Percentiles rank a stretch among this genome's conserved stretches.
Evolutionary conservation across 169 alveolate species (phyloP).

Genomic region (Amoebophrya sp.): DNA sequence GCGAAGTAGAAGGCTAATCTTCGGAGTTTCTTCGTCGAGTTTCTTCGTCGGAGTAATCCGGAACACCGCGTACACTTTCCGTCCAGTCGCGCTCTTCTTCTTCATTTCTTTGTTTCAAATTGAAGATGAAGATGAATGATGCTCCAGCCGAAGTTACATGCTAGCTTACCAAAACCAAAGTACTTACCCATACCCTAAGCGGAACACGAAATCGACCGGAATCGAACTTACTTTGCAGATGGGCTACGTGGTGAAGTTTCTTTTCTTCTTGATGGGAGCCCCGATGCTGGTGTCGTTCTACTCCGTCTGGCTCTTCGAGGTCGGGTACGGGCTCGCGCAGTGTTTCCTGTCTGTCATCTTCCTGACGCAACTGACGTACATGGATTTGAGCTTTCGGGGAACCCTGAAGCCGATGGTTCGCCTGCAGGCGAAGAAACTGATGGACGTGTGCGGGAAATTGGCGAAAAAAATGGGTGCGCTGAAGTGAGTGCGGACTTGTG

Average conservation of each 20-base stretch:
- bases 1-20: too few species aligned
- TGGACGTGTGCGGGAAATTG: neutral
- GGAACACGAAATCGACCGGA: too few species aligned
- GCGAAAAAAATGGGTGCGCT: too few species aligned
- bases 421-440: neutral
- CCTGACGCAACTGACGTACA: neutral
- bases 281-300: neutral
- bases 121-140: too few species aligned
- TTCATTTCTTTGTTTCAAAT: too few species aligned
- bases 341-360: neutral
- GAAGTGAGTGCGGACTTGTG: too few species aligned
- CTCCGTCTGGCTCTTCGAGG: neutral
- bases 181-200: too few species aligned
- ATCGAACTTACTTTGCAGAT: too few species aligned
- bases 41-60: neutral
- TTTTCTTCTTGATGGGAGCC: neutral
- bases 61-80: neutral
- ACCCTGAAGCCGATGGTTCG: neutral
- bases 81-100: neutral
- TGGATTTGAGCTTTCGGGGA: neutral
- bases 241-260: conserved; percentile 3
- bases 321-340: neutral
- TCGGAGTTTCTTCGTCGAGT: too few species aligned
- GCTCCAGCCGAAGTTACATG: too few species aligned
- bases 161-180: too few species aligned